Conservation (phyloP, 192 early-diverging fungal species). For the Pilobolus umbonatus region DNA sequence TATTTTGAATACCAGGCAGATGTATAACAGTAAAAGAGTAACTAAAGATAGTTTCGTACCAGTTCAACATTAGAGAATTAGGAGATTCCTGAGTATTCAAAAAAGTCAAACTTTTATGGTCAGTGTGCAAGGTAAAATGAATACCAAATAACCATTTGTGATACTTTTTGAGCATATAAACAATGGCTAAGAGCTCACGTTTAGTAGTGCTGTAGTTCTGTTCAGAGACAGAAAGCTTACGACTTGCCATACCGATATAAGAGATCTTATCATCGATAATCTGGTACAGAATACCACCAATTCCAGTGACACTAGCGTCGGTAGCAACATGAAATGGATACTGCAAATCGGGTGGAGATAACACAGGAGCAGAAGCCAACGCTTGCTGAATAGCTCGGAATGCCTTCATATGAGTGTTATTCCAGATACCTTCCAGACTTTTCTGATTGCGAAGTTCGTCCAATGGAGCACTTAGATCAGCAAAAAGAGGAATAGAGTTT, state of each 20-base stretch:
- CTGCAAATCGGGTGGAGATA: slow-evolving; percentile 22
- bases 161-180: too few species aligned
- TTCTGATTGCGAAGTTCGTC: slow-evolving; percentile 6
- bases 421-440: not conserved
- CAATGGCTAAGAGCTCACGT: slow-evolving; percentile 21
- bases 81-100: slow-evolving; percentile 16
- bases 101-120: slow-evolving; percentile 9
- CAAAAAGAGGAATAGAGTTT: slow-evolving; percentile 18
- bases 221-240: slow-evolving; percentile 17
- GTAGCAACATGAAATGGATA: slow-evolving; percentile 31
- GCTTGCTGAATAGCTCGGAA: not conserved
- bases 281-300: slow-evolving; percentile 34
- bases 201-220: slow-evolving; percentile 29
- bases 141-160: not conserved
- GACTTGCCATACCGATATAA: slow-evolving; percentile 28
- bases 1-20: slow-evolving; percentile 22
- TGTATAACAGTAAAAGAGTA: slow-evolving; percentile 25
- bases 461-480: slow-evolving; percentile 19
- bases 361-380: slow-evolving; percentile 7
- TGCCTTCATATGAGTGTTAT: not conserved
- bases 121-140: not conserved
- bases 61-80: slow-evolving; percentile 20
- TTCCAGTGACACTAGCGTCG: slow-evolving; percentile 33
- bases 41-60: slow-evolving; percentile 25
- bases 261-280: slow-evolving; percentile 2